phyloP scores from a whole-genome alignment of 495 filamentous ascomycete genomes.

The Corynascus novoguineensis region DNA sequence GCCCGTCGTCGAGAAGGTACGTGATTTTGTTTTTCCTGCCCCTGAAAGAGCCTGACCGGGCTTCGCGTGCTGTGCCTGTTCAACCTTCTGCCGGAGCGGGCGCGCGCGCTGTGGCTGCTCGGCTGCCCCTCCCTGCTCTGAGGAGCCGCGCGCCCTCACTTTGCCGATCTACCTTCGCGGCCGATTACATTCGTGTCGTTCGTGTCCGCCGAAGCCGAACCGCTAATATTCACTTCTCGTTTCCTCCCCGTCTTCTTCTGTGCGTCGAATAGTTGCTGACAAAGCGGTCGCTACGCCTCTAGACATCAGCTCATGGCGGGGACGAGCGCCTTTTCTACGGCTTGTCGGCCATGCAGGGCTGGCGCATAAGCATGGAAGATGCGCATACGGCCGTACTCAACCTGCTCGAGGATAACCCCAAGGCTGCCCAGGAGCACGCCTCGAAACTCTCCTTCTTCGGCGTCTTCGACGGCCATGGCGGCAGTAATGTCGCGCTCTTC shows the following conservation, averaged over 20 bases:
- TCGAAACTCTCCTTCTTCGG: slow-evolving; percentile 92
- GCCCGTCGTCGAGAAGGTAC: slow-evolving; percentile 97
- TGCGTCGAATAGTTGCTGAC: slow-evolving; percentile 14
- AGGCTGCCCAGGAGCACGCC: slow-evolving; percentile 55
- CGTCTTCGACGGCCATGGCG: slow-evolving; percentile 96
- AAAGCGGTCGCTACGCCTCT: slow-evolving; percentile 16
- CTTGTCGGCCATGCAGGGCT: slow-evolving; percentile 98
- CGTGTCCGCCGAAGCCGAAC: neutral
- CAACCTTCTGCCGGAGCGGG: neutral
- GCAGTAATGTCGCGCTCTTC: slow-evolving; percentile 91
- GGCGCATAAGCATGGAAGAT: slow-evolving; percentile 99
- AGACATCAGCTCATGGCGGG: slow-evolving; percentile 83
- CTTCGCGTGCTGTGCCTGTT: neutral
- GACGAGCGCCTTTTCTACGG: slow-evolving; percentile 91
- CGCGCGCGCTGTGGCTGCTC: neutral
- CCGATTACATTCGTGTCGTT: neutral
- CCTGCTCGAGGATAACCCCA: slow-evolving; percentile 60
- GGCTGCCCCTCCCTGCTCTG: neutral
- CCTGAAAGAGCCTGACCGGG: neutral
- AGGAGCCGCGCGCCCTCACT: neutral
- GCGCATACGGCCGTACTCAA: slow-evolving; percentile 86
- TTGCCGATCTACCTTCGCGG: neutral
- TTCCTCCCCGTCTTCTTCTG: too few species aligned
- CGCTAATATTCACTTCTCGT: too few species aligned
- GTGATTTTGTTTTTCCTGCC: slow-evolving; percentile 27